These are phyloP conservation scores for Mycena belliarum DNA, from an alignment of 768 basidiomycete genomes.

Conservation along the genomic window DNA sequence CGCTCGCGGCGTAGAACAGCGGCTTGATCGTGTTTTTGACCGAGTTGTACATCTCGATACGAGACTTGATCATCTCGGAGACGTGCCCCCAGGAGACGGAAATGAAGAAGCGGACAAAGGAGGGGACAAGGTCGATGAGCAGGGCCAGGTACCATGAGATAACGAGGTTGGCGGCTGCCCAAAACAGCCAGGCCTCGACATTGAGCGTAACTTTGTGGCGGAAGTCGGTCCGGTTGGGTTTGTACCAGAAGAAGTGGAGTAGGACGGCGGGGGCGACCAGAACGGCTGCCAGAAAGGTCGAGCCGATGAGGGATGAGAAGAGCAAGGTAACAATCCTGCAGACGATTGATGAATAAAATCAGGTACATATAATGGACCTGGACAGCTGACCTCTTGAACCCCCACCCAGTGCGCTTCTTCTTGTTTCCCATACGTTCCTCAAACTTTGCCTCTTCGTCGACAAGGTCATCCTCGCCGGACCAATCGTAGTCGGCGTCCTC, in stretches of 20 bases:
- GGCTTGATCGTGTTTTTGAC: conserved; percentile 73
- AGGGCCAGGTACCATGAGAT: conserved; percentile 81
- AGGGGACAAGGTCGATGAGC: conserved; percentile 68
- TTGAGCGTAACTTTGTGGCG: conserved; percentile 65
- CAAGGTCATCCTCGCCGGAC: conserved; percentile 77
- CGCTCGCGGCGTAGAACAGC: conserved; percentile 67
- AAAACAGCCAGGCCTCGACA: conserved; percentile 77
- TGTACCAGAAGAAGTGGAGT: conserved; percentile 72
- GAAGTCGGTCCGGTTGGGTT: conserved; percentile 53
- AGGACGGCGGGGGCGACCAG: conserved; percentile 63
- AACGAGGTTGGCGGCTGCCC: conserved; percentile 76
- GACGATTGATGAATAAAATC: background rate
- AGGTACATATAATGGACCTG: background rate
- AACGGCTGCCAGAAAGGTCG: conserved; percentile 61
- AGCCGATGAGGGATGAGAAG: conserved; percentile 75
- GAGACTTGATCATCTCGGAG: conserved; percentile 64
- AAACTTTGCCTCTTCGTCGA: conserved; percentile 68
- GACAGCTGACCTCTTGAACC: conserved; percentile 50
- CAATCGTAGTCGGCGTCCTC: conserved; percentile 69
- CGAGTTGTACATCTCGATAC: conserved; percentile 68
- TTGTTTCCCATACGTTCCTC: conserved; percentile 58
- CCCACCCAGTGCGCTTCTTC: conserved; percentile 48
- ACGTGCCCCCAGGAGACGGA: conserved; percentile 73
- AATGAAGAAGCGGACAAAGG: conserved; percentile 51
- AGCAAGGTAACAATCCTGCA: conserved; percentile 58